A percentile compares a stretch with the other conserved stretches of the same genome.
These are phyloP conservation scores for Mikania micrantha DNA, from an alignment of 129 eudicot species.

Conservation along the genomic window DNA sequence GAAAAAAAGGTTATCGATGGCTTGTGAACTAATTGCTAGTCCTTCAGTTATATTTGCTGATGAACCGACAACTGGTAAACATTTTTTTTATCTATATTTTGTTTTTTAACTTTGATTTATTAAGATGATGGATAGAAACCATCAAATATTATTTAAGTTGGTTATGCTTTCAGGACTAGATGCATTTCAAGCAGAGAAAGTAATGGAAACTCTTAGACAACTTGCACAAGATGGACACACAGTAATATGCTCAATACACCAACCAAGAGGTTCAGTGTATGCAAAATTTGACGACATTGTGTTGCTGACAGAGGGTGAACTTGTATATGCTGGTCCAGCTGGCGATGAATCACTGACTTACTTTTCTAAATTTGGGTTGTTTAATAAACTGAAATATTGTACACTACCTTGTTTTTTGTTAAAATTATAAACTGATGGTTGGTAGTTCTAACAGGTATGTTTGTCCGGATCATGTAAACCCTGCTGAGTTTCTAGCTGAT, in stretches of 20 bases:
- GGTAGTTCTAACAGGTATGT: conserved; percentile 50
- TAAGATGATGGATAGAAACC: not conserved
- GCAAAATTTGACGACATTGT: conserved; percentile 92
- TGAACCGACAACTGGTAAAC: conserved; percentile 95
- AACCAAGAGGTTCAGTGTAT: conserved; percentile 94
- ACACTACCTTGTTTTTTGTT: conserved; percentile 3
- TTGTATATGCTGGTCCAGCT: conserved; percentile 93
- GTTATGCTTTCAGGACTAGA: conserved; percentile 74
- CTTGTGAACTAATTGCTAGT: conserved; percentile 97
- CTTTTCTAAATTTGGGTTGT: conserved; percentile 85
- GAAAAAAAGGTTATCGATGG: conserved; percentile 87
- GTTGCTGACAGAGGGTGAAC: conserved; percentile 80
- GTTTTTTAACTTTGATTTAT: not conserved
- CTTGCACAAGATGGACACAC: conserved; percentile 98
- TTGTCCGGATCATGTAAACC: conserved; percentile 92
- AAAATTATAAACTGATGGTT: conserved; percentile 18
- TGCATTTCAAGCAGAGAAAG: conserved; percentile 97
- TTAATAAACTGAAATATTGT: conserved; percentile 22
- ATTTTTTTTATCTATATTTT: conserved; percentile 4
- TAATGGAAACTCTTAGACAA: conserved; percentile 92
- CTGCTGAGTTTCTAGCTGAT: conserved; percentile 97
- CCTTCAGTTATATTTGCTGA: conserved; percentile 98
- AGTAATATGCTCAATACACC: conserved; percentile 97
- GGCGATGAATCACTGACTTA: conserved; percentile 62
- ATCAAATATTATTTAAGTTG: not conserved